Conservation (phyloP, 1,284 basidiomycete species). For the Ganoderma leucocontextum region DNA sequence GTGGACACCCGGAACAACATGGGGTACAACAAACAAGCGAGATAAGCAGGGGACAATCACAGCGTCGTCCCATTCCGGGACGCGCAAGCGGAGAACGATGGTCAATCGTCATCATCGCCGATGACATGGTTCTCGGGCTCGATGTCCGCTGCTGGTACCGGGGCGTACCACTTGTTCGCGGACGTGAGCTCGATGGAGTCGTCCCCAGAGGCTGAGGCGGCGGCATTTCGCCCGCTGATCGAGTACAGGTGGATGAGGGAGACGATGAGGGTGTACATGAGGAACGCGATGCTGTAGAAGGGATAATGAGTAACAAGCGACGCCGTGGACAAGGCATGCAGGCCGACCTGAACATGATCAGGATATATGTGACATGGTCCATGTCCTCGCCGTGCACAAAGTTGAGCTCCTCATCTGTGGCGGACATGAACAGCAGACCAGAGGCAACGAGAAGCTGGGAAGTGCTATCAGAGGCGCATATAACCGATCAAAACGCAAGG, state of each 20-base stretch:
- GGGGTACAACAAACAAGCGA: constrained; percentile 1
- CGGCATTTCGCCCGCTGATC: constrained; percentile 68
- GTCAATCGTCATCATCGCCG: constrained; percentile 45
- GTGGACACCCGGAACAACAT: background rate
- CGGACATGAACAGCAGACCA: constrained; percentile 85
- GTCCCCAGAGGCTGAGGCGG: constrained; percentile 21
- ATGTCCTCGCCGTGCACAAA: constrained; percentile 75
- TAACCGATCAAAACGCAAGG: too few species aligned
- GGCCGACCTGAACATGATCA: constrained; percentile 81
- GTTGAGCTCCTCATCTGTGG: constrained; percentile 87
- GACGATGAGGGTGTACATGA: constrained; percentile 77
- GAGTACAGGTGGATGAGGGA: constrained; percentile 65
- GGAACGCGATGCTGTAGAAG: constrained; percentile 67
- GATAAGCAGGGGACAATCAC: background rate
- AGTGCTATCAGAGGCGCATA: background rate
- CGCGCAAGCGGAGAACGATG: background rate
- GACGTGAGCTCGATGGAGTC: constrained; percentile 44
- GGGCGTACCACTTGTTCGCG: constrained; percentile 42
- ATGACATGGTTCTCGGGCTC: constrained; percentile 42
- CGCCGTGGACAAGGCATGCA: background rate
- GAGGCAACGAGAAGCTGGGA: constrained; percentile 71
- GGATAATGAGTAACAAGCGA: background rate
- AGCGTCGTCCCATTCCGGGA: background rate
- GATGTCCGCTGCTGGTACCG: constrained; percentile 28
- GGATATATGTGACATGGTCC: constrained; percentile 90